Evolutionary conservation across 2,329 filamentous ascomycete genomes (phyloP), one percentile per base, ranked within the genome.

Genomic region (Blastomyces silverae): DNA sequence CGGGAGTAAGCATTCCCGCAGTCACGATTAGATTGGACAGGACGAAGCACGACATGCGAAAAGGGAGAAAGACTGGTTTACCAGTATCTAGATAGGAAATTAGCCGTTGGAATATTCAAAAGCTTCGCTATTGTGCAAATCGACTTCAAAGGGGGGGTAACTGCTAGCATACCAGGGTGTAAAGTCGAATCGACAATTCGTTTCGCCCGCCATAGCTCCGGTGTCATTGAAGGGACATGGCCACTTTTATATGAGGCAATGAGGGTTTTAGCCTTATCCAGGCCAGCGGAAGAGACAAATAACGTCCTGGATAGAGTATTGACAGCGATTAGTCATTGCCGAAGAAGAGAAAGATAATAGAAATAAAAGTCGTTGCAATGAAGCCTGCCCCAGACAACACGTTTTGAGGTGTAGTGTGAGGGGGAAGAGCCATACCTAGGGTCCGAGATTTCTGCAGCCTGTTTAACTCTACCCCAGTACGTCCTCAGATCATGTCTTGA

Each of bases 21-120:
- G 94, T 99, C 67, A 97, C 93, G 65, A 97, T 83, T 76, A 99
- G 80, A 78, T 99, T 99, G 69, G 92, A 92, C 64, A 97, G 79
- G 64, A 96, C 92, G 75, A 94, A 99, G 79, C 85, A 90, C 62
- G 93, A 97, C 94, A 99, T 99, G 75, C 94, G 90, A 76, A 97
- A 97, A 25, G 94, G 94, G 22, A 99, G 84, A 71, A 97, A 86
- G 68, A 99, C 92, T 59, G 93, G 89, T 76, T 92, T 83, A 70
- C 94, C 94, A 22, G 92, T 97, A 78, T 99, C 94, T 95, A 69
- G 57, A 37, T 57, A 20, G 34, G 34, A 46, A 4, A 44, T n/a
- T 63, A 7, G 10, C n/a, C 42, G 7, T 55, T 58, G 50, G 11
- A 25, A 42, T 46, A n/a, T n/a, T n/a, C 2, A 31, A 34, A 34